Conservation (phyloP, 352 stramenopile species). For the Phytophthora constricta region DNA sequence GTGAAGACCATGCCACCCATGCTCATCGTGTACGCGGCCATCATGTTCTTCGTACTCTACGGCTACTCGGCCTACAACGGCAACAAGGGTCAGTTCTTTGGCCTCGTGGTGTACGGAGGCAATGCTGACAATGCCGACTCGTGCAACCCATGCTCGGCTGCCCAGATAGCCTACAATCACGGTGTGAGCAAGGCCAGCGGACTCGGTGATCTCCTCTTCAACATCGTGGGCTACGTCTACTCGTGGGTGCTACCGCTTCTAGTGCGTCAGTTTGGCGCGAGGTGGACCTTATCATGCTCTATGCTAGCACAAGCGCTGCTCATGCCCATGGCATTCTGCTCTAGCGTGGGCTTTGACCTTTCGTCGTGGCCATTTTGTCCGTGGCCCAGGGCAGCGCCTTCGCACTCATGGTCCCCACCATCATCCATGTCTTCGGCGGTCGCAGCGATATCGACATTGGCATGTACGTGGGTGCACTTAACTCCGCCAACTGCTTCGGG, state of each 20-base stretch:
- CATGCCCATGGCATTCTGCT: slow-evolving; percentile 40
- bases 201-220: neutral
- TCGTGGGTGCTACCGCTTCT: neutral
- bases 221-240: neutral
- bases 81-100: slow-evolving; percentile 63
- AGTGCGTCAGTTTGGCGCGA: neutral
- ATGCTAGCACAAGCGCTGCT: slow-evolving; percentile 38
- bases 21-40: slow-evolving; percentile 34
- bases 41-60: slow-evolving; percentile 48
- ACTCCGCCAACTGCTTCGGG: neutral
- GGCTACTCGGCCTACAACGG: slow-evolving; percentile 59
- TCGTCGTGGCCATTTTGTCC: slow-evolving; percentile 34
- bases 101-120: slow-evolving; percentile 47
- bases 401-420: slow-evolving; percentile 48
- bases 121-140: slow-evolving; percentile 22
- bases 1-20: slow-evolving; percentile 20
- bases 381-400: slow-evolving; percentile 47
- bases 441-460: neutral
- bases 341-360: slow-evolving; percentile 31
- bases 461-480: neutral
- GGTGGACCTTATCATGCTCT: neutral
- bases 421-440: slow-evolving; percentile 43
- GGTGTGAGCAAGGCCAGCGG: neutral
- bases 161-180: neutral
- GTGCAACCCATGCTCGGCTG: neutral